These are phyloP conservation scores for Myriosclerotinia duriaeana DNA, from an alignment of 2,329 filamentous ascomycete species.

Conservation along the genomic window DNA sequence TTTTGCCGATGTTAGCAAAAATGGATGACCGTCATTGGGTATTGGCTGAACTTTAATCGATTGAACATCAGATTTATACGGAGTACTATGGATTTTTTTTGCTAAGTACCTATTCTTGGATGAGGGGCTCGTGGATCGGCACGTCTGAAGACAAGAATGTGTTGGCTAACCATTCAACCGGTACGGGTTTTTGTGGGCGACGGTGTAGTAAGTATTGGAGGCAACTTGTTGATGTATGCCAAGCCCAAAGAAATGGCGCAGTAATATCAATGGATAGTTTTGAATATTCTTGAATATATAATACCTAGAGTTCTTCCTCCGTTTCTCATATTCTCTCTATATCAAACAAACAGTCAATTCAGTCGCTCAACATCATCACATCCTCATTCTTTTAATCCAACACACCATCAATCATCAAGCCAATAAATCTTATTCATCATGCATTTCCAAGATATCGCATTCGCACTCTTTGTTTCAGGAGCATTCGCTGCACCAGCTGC, in stretches of 20 bases:
- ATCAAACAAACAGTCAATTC: neutral
- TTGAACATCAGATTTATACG: neutral
- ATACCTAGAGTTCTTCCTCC: neutral
- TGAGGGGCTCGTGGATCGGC: neutral
- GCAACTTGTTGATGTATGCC: neutral
- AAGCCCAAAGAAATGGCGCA: neutral
- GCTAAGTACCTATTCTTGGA: neutral
- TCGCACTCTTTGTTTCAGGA: conserved; percentile 9
- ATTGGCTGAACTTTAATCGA: neutral
- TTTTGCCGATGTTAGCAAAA: neutral
- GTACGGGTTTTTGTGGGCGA: neutral
- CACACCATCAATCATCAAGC: neutral
- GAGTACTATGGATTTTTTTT: neutral
- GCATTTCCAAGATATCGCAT: conserved; percentile 14
- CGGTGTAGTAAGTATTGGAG: neutral
- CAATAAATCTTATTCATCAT: neutral
- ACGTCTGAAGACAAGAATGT: neutral
- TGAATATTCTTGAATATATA: neutral
- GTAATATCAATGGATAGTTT: neutral
- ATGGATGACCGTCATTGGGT: neutral
- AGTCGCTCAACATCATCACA: neutral
- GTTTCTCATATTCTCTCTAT: too few species aligned
- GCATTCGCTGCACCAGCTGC: conserved; percentile 16
- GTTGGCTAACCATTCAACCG: neutral
- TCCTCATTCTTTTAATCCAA: neutral